Evolutionary conservation across 2,329 filamentous ascomycete genomes (phyloP).

Genomic region (Aspergillus proliferans): DNA sequence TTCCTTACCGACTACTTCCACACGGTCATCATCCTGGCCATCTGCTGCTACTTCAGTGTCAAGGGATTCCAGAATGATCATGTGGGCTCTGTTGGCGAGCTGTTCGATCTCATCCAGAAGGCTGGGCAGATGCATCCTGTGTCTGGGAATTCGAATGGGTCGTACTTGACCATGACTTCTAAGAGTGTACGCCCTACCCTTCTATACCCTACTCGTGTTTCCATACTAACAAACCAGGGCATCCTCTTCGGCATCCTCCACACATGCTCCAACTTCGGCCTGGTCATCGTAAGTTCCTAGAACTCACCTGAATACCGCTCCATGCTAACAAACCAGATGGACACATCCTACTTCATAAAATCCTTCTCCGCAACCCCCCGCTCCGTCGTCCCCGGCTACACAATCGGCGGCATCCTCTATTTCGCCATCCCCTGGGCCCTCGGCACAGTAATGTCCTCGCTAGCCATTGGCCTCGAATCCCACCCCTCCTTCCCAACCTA

Average conservation of each 20-base stretch:
- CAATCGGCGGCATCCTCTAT: slow-evolving; percentile 48
- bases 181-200: slow-evolving; percentile 19
- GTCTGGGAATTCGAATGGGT: slow-evolving; percentile 48
- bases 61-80: slow-evolving; percentile 42
- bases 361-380: slow-evolving; percentile 45
- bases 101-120: slow-evolving; percentile 47
- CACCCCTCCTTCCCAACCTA: slow-evolving; percentile 50
- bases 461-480: slow-evolving; percentile 45
- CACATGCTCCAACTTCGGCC: slow-evolving; percentile 46
- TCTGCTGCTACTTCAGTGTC: slow-evolving; percentile 46
- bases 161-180: slow-evolving; percentile 53
- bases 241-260: slow-evolving; percentile 49
- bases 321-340: slow-evolving; percentile 33
- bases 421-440: slow-evolving; percentile 52
- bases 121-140: slow-evolving; percentile 43
- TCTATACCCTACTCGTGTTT: too few species aligned
- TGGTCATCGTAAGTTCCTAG: slow-evolving; percentile 39
- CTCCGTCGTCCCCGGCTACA: slow-evolving; percentile 48
- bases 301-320: not conserved
- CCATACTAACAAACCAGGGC: slow-evolving; percentile 25
- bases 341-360: slow-evolving; percentile 50
- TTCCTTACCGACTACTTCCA: slow-evolving; percentile 50
- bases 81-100: slow-evolving; percentile 42
- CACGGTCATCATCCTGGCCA: slow-evolving; percentile 50
- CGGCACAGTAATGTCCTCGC: slow-evolving; percentile 47